Evolutionary conservation across 495 filamentous ascomycete species (phyloP), one percentile per base, ranked within the genome.

Genomic region (Pyrenopolyporus hunteri): DNA sequence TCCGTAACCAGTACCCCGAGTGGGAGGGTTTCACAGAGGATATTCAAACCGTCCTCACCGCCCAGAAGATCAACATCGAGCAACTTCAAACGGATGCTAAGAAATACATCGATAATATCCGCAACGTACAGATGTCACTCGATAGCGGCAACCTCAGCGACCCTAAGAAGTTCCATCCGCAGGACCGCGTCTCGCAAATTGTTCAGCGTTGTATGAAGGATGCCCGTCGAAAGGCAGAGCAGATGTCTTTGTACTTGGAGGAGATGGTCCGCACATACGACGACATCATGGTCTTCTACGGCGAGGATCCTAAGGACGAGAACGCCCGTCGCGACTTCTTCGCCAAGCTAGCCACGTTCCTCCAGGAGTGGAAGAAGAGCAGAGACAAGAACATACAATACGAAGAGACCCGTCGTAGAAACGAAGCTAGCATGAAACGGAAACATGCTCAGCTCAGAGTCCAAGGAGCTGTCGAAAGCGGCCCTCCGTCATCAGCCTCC

Each of bases 311-410:
- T 28, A 80, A 82, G 11, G 95, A 98, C 70, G 94, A 98, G 26
- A 94, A 90, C 70, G 90, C 92, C n/a, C 85, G 93, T 50, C 84
- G 95, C 59, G 93, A 97, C 70, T 98, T 98, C 83, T 98, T 98
- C 66, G 81, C 87, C 44, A 98, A 98, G 78, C 83, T 98, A 64
- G 92, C 92, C n/a, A 74, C 82, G 16, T 98, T 98, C 79, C 85
- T 98, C 60, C 76, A 78, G 19, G 95, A 97, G 75, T 98, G 93
- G 89, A 97, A 92, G 89, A 92, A 89, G 84, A 95, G 91, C 36
- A 85, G 87, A 48, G 88, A 92, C 68, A 98, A 97, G 85, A 98
- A 98, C 75, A 74, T 92, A 16, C 70, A 80, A 29, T 72, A 93
- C 53, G 94, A 98, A 75, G 92, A 96, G 67, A 85, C 83, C 23